phyloP scores from a whole-genome alignment of 768 basidiomycete species.

The Podaxis sp. region DNA sequence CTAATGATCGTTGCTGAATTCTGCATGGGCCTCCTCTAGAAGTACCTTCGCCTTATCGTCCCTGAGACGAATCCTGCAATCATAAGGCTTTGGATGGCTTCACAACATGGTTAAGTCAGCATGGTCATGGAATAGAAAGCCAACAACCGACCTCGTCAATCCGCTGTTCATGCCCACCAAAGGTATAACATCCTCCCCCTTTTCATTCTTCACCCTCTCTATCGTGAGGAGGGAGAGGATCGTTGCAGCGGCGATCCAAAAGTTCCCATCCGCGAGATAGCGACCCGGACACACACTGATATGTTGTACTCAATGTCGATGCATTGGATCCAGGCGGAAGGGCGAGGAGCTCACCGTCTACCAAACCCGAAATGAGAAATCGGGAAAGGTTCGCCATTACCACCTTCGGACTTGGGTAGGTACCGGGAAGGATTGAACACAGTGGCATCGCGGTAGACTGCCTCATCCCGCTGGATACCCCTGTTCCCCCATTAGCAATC shows the following conservation, averaged over 20 bases:
- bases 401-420: constrained; percentile 21
- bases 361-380: constrained; percentile 3
- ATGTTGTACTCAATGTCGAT: neutral
- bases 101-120: neutral
- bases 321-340: neutral
- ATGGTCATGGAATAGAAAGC: neutral
- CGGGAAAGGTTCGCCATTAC: neutral
- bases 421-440: constrained; percentile 55
- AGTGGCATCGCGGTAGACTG: constrained; percentile 46
- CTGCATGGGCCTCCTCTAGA: neutral
- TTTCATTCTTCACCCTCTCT: neutral
- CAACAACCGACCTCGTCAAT: constrained; percentile 1
- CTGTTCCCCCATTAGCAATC: constrained; percentile 26
- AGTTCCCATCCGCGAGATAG: neutral
- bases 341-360: neutral
- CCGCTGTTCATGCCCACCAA: neutral
- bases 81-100: constrained; percentile 4
- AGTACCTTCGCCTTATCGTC: neutral
- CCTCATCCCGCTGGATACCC: constrained; percentile 46
- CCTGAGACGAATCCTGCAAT: neutral
- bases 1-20: neutral
- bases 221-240: neutral
- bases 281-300: constrained; percentile 3
- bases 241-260: neutral
- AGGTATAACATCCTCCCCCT: constrained; percentile 1